Base-by-base conservation (phyloP, 371 early-diverging fungal species). In the Nosema muscidifuracis region DNA sequence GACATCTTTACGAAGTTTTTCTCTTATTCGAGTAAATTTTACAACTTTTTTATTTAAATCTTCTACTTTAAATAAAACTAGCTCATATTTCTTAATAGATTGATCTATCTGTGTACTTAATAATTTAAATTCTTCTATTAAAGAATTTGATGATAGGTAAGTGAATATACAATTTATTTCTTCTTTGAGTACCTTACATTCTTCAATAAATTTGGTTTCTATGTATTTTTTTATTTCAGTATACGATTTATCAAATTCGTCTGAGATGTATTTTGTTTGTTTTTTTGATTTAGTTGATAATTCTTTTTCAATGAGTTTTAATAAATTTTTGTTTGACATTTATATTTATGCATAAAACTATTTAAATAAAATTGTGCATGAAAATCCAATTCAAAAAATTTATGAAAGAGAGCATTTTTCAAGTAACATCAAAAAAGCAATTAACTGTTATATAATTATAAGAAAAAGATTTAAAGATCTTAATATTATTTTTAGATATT, bases 291-390 rank as follows among this genome's bases (percentile, higher is more conserved):
- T 47, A n/a, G 13, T 12, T 4, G 4, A 10, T 47, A 47, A 20
- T 47, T 47, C 47, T 20, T 47, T 47, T 47, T 47, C 47, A 10
- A 47, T 47, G 4, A 47, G n/a, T 47, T 47, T 47, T 47, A 47
- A 20, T 20, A 47, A 20, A 47, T 47, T n/a, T 47, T 47, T 47
- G 4, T 47, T 47, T n/a, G 47, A n/a, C 47, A 47, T 47, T n/a
- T 7, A 40, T 9, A 40, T 40, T 47, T 47, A 47, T 47, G 47
- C 47, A 47, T 13, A 47, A 47, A 47, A 38, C 38, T 38, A 7
- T 38, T 38, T 7, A 38, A 7, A 38, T 7, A 38, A 7, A 38
- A 7, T n/a, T n/a, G n/a, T n/a, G n/a, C n/a, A n/a, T 13, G 13
- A 38, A 38, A 38, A 38, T 38, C 13, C 13, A 38, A 13, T 38